Conservation (phyloP, 2,329 filamentous ascomycete genomes). For the Fusarium buharicum region DNA sequence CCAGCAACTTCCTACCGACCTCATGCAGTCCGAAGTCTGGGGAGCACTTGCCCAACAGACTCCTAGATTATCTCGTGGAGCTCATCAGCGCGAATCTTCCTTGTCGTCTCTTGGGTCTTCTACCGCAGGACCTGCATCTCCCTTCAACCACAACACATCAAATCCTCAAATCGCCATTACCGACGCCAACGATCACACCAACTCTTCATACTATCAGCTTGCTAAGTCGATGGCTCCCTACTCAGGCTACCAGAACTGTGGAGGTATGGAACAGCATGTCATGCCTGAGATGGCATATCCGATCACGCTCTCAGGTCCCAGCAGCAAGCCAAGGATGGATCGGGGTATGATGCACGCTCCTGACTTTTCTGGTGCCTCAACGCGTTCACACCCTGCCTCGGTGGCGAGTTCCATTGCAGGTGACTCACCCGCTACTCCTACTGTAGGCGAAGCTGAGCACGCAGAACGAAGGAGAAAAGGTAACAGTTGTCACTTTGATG, state of each 20-base stretch:
- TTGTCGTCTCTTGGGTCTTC: slow-evolving; percentile 71
- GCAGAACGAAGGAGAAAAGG: slow-evolving; percentile 64
- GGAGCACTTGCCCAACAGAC: slow-evolving; percentile 52
- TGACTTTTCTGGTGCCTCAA: slow-evolving; percentile 56
- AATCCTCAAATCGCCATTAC: slow-evolving; percentile 68
- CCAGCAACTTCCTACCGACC: slow-evolving; percentile 41
- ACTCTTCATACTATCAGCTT: slow-evolving; percentile 59
- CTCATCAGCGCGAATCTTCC: slow-evolving; percentile 70
- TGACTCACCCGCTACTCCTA: slow-evolving; percentile 70
- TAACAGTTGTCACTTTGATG: slow-evolving; percentile 51
- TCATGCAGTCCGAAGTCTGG: slow-evolving; percentile 59
- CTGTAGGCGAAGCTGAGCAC: slow-evolving; percentile 60
- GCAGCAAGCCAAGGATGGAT: slow-evolving; percentile 53
- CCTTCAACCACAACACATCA: slow-evolving; percentile 64
- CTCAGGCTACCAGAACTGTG: slow-evolving; percentile 53
- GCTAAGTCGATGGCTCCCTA: slow-evolving; percentile 59
- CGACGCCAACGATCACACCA: slow-evolving; percentile 58
- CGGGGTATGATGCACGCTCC: slow-evolving; percentile 58
- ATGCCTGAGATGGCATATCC: slow-evolving; percentile 55
- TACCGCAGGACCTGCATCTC: slow-evolving; percentile 65
- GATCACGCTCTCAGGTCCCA: slow-evolving; percentile 51
- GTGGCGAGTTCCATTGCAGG: slow-evolving; percentile 67
- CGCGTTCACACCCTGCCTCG: slow-evolving; percentile 62
- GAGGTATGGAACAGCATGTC: slow-evolving; percentile 50
- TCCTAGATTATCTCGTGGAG: slow-evolving; percentile 52